Conservation (phyloP, 345 rosid species). For the Bretschneidera sinensis region DNA sequence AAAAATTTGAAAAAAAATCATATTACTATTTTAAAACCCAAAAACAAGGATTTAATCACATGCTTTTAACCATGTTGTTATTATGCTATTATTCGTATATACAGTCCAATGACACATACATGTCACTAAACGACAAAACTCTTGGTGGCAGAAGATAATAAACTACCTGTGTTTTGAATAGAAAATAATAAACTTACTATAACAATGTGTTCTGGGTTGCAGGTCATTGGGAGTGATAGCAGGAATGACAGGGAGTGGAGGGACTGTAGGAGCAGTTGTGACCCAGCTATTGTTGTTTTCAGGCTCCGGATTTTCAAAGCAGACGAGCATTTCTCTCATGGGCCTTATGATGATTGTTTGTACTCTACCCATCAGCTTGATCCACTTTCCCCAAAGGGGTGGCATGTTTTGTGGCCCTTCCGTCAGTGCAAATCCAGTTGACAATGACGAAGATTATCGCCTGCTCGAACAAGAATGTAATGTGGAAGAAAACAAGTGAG, state of each 20-base stretch:
- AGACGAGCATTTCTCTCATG: conserved; percentile 80
- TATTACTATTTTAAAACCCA: no score
- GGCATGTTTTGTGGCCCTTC: conserved; percentile 60
- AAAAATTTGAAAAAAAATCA: no score
- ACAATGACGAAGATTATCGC: conserved; percentile 20
- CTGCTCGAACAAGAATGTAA: conserved; percentile 23
- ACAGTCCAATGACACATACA: no score
- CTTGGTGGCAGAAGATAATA: no score
- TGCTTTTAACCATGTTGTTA: no score
- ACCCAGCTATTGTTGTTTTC: conserved; percentile 64
- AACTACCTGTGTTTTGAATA: no score
- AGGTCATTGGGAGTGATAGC: conserved; percentile 83
- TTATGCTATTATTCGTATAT: no score
- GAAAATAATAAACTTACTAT: no score
- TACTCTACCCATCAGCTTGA: conserved; percentile 43
- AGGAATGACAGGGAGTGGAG: conserved; percentile 87
- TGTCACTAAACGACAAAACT: no score
- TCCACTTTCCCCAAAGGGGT: conserved; percentile 60
- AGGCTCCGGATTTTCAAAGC: conserved; percentile 41
- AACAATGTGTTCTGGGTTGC: no score
- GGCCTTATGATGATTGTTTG: conserved; percentile 60
- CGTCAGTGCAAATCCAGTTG: background rate
- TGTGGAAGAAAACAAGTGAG: conserved; percentile 5
- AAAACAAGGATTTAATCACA: no score
- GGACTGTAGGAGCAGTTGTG: conserved; percentile 69